Evolutionary conservation across 371 early-diverging fungal genomes (phyloP), one percentile per base, ranked within the genome.

Genomic region (Massospora cicadina): DNA sequence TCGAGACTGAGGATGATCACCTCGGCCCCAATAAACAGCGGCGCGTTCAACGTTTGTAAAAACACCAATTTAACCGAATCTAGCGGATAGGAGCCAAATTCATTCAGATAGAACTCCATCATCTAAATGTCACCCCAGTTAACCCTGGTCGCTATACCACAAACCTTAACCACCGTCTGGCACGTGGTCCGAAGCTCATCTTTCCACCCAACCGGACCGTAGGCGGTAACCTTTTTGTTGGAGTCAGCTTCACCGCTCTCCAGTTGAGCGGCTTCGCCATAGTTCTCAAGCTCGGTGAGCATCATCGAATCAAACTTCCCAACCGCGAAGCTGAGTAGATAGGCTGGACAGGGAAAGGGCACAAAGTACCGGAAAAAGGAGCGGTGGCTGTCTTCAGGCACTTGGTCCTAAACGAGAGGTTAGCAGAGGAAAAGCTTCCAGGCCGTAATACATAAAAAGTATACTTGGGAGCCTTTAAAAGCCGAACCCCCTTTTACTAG

Each of bases 51-150:
- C 58, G 88, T 86, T 65, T 89, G 89, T 21, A 93, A 74, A 76
- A 93, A 93, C 1, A 93, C 92, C 23, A 90, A 70, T 66, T 93
- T 90, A 72, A 80, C 92, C 5, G 87, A 83, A 27, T 81, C 71
- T 68, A 84, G 92, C 0, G 97, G 97, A 69, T 87, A 95, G 1
- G 91, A 82, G 0, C 90, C 91, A 62, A 87, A 82, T 69, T 88
- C 89, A 67, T 88, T 86, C 67, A 87, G 83, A 70, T 84, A 87
- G 69, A 89, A 90, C 57, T 85, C 88, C 77, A 91, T 78, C 13
- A 82, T 83, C 82, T 83, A 67, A 54, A 66, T 26, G 32, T 21
- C 57, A 7, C n/a, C 27, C n/a, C 27, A 25, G 55, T 30, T 23
- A 56, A 23, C 23, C 29, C 13, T 55, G n/a, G n/a, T 59, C 2